Base-by-base conservation (phyloP, 306 rosid species). In the Acmispon strigosus region DNA sequence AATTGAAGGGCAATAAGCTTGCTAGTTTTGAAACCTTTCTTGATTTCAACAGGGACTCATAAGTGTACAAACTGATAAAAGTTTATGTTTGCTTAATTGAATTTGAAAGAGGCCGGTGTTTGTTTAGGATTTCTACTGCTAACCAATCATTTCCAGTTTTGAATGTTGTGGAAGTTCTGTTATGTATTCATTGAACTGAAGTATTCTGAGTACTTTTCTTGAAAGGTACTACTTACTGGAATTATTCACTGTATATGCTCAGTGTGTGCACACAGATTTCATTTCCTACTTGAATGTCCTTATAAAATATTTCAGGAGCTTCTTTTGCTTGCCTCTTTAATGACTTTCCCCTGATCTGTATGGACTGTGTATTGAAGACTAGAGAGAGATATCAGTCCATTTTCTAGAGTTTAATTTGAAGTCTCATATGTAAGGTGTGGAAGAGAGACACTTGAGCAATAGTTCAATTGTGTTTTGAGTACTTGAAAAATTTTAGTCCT, bases 381-480 rank as follows among this genome's bases (percentile, higher is more conserved):
- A 16, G 24, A 4, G 4, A 16, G 13, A 61, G 12, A 22, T 50
- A 18, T 49, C 14, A 3, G 37, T 15, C 17, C 37, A n/a, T 57
- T 57, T 47, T 37, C 24, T 52, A 34, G 14, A 12, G 53, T 56
- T 20, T 75, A 75, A n/a, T 74, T 37, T 75, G 48, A 14, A 56
- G 17, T 9, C 61, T 48, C 32, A 32, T 55, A 11, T 22, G 8
- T 68, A 4, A 4, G 10, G 45, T 5, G 36, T 32, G 37, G 44
- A 57, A 39, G 9, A 11, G 20, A 3, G 20, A 10, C 53, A 8
- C 10, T 37, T 19, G 7, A 17, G 19, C 24, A 0, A 8, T 36
- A 24, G 13, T 55, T 18, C 8, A 61, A 16, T 8, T 15, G 19
- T 32, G 29, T 11, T 34, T 61, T 14, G 60, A 34, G 62, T 53